Percentiles rank a stretch among this genome's conserved stretches.
Evolutionary conservation across 225 moss, liverwort and hornwort species (phyloP).

Genomic region (Polytrichum commune): DNA sequence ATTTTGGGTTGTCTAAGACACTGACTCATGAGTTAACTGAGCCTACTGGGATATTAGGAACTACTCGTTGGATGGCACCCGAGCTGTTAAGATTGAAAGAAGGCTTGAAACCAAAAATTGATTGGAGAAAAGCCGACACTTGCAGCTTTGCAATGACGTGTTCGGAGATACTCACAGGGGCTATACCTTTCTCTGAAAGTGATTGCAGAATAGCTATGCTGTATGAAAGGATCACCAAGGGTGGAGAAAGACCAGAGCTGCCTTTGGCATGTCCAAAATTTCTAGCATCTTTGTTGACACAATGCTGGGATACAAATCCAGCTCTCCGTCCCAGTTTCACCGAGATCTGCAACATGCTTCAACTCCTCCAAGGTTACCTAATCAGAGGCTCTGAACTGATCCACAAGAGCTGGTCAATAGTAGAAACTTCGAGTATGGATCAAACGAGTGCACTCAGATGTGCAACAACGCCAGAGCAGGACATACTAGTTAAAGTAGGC

Average conservation of each 20-base stretch:
- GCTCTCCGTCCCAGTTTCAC: background rate
- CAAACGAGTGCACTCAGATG: too few species aligned
- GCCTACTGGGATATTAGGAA: constrained; percentile 9
- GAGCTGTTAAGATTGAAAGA: constrained; percentile 1
- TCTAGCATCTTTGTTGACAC: background rate
- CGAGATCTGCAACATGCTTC: background rate
- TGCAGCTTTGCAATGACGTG: constrained; percentile 22
- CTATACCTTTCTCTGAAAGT: constrained; percentile 7
- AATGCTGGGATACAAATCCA: background rate
- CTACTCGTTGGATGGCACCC: constrained; percentile 11
- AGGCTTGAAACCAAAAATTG: background rate
- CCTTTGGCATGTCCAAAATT: background rate
- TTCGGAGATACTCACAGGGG: constrained; percentile 7
- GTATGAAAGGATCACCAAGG: background rate
- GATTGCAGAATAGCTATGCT: background rate
- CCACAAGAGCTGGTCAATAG: background rate
- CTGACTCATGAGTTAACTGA: constrained; percentile 1
- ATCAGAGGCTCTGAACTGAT: background rate
- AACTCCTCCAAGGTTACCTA: background rate
- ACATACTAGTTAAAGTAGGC: too few species aligned
- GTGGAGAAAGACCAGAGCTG: background rate
- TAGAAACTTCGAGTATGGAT: too few species aligned
- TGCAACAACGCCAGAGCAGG: too few species aligned
- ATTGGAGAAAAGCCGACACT: constrained; percentile 20
- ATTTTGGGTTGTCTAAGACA: constrained; percentile 19